phyloP scores from a whole-genome alignment of 1,284 basidiomycete genomes.

The Microbotryum intermedium region DNA sequence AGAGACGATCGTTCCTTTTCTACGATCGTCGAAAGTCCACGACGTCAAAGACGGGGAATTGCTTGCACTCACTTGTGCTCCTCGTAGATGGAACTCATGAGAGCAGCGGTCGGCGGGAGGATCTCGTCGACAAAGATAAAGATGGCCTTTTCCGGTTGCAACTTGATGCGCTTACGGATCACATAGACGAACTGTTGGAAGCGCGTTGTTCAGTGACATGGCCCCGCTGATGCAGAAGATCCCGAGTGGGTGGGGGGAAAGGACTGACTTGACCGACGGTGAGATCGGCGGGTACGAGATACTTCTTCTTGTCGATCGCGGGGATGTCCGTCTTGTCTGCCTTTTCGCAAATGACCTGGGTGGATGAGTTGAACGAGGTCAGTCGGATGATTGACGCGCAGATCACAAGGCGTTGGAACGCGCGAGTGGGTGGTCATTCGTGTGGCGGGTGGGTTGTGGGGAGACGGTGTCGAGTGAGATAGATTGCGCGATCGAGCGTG shows the following conservation, averaged over 20 bases:
- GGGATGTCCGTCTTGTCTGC: constrained; percentile 98
- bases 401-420: not conserved
- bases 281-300: constrained; percentile 93
- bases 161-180: constrained; percentile 99
- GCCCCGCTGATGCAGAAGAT: not conserved
- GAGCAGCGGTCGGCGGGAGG: constrained; percentile 90
- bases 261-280: constrained; percentile 53
- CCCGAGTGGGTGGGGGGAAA: not conserved
- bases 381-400: too few relatives aligned
- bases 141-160: constrained; percentile 98
- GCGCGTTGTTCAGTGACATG: not conserved
- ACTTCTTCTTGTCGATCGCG: constrained; percentile 99
- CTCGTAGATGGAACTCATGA: constrained; percentile 99
- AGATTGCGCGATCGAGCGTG: not conserved
- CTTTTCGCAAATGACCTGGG: constrained; percentile 98
- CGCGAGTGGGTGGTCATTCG: not conserved
- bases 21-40: not conserved
- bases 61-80: constrained; percentile 88
- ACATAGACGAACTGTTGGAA: constrained; percentile 92
- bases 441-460: not conserved
- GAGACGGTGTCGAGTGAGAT: not conserved
- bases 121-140: constrained; percentile 99
- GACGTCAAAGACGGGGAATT: too few relatives aligned
- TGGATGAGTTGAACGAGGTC: not conserved
- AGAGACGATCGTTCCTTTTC: not conserved